Evolutionary conservation across 148 eudicot genomes (phyloP), one percentile per base, ranked within the genome.

Genomic region (Cornus florida): DNA sequence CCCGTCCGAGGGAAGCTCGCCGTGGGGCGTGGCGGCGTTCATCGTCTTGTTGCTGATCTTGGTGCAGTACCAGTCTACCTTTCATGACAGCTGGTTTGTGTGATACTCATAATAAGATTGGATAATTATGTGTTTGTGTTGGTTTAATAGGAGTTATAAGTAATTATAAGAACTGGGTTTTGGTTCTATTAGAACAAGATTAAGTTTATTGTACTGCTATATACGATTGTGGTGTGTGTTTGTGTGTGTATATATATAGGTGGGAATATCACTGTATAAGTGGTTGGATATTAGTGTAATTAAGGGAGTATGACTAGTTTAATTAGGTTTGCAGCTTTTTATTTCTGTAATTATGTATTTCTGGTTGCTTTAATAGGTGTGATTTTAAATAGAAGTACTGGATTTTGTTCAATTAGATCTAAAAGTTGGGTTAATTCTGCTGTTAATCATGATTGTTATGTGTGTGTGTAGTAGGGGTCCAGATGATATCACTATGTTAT

Each of bases 11-110:
- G 89, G 86, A 20, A 87, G 81, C 69, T 90, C 92, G 24, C 98
- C 93, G 12, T 91, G 92, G 93, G 95, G 84, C 11, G 97, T 90
- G 74, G 90, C 86, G 59, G 97, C 93, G 50, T 50, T 88, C 84
- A 93, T 86, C 74, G 77, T 89, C 67, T 71, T 95, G 79, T 33
- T 93, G 71, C 91, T 92, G 75, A 77, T 90, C 43, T 31, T 91
- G 83, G 82, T 94, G 32, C 97, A 89, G 74, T 87, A 56, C 71
- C 94, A 85, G 77, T 88, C 92, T 73, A 62, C 35, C 73, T 85
- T 90, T 76, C 90, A 83, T 83, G 92, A 84, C 14, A 77, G 86
- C 50, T 93, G 90, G 90, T 88, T 89, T 72, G 14, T 71, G 23
- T 81, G 70, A 74, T 28, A 14, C n/a, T n/a, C 32, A 11, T 16